These are phyloP conservation scores for Picocystis sp. DNA, from an alignment of 163 green algal genomes.

Conservation along the genomic window DNA sequence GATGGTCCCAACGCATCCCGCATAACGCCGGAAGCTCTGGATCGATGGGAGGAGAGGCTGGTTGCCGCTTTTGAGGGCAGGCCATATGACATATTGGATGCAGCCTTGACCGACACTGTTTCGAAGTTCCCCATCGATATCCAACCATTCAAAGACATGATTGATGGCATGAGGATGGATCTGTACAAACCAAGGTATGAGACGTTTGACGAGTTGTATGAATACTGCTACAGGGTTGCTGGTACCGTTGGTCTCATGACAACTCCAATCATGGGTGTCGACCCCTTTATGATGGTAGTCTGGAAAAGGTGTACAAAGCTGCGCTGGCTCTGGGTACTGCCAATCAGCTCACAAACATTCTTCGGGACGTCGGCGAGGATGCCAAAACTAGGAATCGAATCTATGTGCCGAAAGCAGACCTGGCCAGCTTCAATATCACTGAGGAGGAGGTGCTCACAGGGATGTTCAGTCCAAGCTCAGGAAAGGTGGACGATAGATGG, in stretches of 20 bases:
- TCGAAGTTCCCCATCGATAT: conserved; percentile 79
- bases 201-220: conserved; percentile 95
- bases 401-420: conserved; percentile 87
- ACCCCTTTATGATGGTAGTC: conserved; percentile 56
- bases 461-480: conserved; percentile 39
- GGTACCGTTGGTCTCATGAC: conserved; percentile 93
- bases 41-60: conserved; percentile 88
- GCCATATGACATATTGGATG: conserved; percentile 89
- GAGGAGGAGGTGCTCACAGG: conserved; percentile 62
- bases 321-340: conserved; percentile 84
- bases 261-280: conserved; percentile 90
- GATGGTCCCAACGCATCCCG: conserved; percentile 87
- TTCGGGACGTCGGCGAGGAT: conserved; percentile 94
- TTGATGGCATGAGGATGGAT: conserved; percentile 98
- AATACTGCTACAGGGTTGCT: conserved; percentile 97
- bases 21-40: conserved; percentile 75
- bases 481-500: conserved; percentile 82
- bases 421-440: conserved; percentile 65
- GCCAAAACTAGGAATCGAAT: conserved; percentile 64
- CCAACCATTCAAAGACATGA: conserved; percentile 94
- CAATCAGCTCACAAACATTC: conserved; percentile 99
- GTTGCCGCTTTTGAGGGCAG: conserved; percentile 79
- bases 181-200: conserved; percentile 78
- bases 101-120: conserved; percentile 85
- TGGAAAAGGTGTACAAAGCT: conserved; percentile 71